Evolutionary conservation across 768 basidiomycete genomes (phyloP), one percentile per base, ranked within the genome.

Genomic region (Lactifluus hygrophoroides): DNA sequence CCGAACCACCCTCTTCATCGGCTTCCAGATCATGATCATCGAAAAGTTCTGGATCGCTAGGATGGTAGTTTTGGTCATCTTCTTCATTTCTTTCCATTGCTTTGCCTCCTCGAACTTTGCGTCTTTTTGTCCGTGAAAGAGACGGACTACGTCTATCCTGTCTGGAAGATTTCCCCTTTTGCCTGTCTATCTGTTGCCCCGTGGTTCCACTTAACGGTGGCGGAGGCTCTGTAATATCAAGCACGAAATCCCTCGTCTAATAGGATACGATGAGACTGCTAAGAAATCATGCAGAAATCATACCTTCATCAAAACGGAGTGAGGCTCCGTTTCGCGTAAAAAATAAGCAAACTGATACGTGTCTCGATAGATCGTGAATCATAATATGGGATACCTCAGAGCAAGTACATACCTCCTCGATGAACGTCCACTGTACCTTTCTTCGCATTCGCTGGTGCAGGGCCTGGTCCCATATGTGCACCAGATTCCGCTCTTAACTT

Each of bases 331-430:
- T 70, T 84, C 85, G 23, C 90, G 81, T 64, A 94, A 76, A 72
- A 94, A 95, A 69, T 91, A 95, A 48, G 88, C 91, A 69, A 91
- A 93, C 64, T 95, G 93, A 67, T 94, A 95, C 0, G 79, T 80
- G 59, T 88, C 93, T 94, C 68, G 19, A 48, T 28, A 27, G 21
- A 32, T 6, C 38, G 46, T 50, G 54, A 50, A 51, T 51, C n/a
- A n/a, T n/a, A n/a, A 56, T 51, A 50, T 28, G 44, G 5, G 48
- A 42, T 13, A 43, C 19, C 43, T 48, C 9, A 52, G 60, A 23
- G 11, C 38, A 19, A 30, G 30, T 19, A 63, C 78, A 44, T 62
- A 90, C 93, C 88, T 72, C 92, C 92, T 70, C 90, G 76, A 69
- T 91, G 83, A 2, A 91, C 90, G 58, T 92, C 89, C 0, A 94